Evolutionary conservation across 2,329 filamentous ascomycete genomes (phyloP), one percentile per base, ranked within the genome.

Genomic region (Balansia obtecta): DNA sequence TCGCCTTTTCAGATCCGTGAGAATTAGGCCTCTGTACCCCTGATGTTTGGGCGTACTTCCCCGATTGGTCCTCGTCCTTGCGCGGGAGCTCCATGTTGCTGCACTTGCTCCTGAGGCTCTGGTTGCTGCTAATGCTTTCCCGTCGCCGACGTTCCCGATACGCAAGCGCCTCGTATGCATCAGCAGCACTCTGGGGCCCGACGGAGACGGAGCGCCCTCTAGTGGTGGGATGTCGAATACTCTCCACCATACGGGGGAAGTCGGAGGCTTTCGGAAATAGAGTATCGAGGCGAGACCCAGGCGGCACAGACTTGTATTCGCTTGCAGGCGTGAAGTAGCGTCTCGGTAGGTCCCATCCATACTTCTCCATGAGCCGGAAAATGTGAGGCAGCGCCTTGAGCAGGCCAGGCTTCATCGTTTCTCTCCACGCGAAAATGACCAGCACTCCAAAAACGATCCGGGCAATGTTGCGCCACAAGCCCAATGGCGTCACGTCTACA

Each of bases 131-230:
- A 41, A 78, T 65, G 63, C 77, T 76, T 67, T 81, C 77, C 33
- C 76, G 65, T 32, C 77, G 67, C 51, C 72, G 69, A 20, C 76
- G 68, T 61, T 95, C 88, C 18, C 91, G 83, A 63, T 95, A 95
- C 6, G 91, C 93, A 46, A 98, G 74, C 18, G 89, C 88, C 70
- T 98, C 93, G 68, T 96, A 95, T 22, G 89, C 93, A 68, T 98
- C 93, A 2, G 93, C 93, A 53, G 90, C 90, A 44, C 90, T 96
- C 68, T 97, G 93, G 1, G 93, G 93, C 0, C 93, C 93, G 49
- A 97, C 79, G 6, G 89, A 95, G 34, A 97, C 81, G 33, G 89
- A 85, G 48, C 93, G 80, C 54, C 84, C 84, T 52, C 88, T 76
- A 13, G 68, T 70, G 4, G 67, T 72, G 0, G 88, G 86, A 57